Conservation (phyloP, 2,329 filamentous ascomycete genomes). For the Rhynchosporium secalis region DNA sequence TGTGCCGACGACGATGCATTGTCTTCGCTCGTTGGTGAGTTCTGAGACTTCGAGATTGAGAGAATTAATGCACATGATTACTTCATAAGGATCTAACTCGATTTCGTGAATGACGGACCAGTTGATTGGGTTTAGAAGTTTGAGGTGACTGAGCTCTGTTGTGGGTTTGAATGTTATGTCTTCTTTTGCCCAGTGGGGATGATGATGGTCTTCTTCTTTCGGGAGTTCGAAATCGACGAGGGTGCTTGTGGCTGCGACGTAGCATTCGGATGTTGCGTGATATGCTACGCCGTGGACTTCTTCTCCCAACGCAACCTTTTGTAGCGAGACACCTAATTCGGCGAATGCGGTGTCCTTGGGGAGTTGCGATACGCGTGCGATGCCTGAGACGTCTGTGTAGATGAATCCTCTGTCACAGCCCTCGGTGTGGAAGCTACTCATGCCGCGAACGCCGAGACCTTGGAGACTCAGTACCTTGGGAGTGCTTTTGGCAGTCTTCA, state of each 20-base stretch:
- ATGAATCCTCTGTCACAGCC: conserved; percentile 81
- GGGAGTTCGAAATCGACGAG: conserved; percentile 76
- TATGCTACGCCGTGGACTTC: conserved; percentile 75
- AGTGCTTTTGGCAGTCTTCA: conserved; percentile 76
- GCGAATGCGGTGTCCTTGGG: conserved; percentile 66
- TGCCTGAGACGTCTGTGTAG: conserved; percentile 72
- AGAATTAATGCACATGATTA: conserved; percentile 77
- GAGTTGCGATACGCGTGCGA: conserved; percentile 72
- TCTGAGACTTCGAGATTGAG: conserved; percentile 89
- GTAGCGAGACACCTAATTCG: conserved; percentile 74
- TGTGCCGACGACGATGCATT: conserved; percentile 82
- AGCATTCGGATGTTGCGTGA: conserved; percentile 72
- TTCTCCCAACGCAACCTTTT: conserved; percentile 67
- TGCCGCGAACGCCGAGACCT: conserved; percentile 65
- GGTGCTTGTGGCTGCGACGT: conserved; percentile 71
- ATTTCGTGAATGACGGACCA: conserved; percentile 79
- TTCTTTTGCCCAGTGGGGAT: conserved; percentile 75
- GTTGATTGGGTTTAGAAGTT: conserved; percentile 74
- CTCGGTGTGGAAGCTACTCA: conserved; percentile 75
- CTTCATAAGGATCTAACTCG: conserved; percentile 71
- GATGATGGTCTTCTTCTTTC: conserved; percentile 75
- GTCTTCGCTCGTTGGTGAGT: conserved; percentile 80
- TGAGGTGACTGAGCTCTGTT: conserved; percentile 70
- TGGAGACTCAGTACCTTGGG: conserved; percentile 75
- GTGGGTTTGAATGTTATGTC: conserved; percentile 62